Conservation (phyloP, 352 stramenopile species). For the Aphanomyces cochlioides region DNA sequence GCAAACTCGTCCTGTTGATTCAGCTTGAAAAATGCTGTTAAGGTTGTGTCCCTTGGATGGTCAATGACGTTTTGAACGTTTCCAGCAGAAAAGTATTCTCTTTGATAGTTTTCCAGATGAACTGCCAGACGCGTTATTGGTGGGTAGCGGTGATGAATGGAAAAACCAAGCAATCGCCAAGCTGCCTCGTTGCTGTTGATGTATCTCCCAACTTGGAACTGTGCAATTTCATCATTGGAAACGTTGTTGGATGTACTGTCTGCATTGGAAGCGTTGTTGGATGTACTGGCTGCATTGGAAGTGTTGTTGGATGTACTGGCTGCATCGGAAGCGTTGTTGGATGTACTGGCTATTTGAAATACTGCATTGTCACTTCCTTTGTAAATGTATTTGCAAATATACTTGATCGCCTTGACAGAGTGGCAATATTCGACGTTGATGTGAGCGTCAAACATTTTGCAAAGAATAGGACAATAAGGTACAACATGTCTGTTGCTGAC, state of each 20-base stretch:
- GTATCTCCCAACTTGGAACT: constrained; percentile 36
- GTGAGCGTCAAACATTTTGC: background rate
- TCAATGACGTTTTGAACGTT: background rate
- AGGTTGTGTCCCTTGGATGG: background rate
- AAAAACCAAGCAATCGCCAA: constrained; percentile 33
- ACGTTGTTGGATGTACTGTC: too few relatives aligned
- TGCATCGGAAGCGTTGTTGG: background rate
- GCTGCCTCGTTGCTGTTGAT: constrained; percentile 39
- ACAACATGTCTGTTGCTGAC: background rate
- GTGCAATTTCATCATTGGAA: constrained; percentile 34
- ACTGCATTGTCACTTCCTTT: background rate
- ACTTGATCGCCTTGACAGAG: constrained; percentile 10
- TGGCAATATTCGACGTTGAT: constrained; percentile 16
- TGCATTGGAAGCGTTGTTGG: background rate
- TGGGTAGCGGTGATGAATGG: constrained; percentile 29
- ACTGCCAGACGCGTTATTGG: background rate
- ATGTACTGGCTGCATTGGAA: background rate
- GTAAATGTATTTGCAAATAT: constrained; percentile 5
- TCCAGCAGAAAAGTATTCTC: background rate
- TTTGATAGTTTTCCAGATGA: background rate
- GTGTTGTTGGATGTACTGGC: constrained; percentile 9
- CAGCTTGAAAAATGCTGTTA: constrained; percentile 33
- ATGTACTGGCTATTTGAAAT: background rate
- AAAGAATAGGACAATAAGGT: background rate
- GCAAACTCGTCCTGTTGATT: constrained; percentile 16